These are phyloP conservation scores for Clonostachys solani DNA, from an alignment of 2,329 filamentous ascomycete genomes.

Conservation along the genomic window DNA sequence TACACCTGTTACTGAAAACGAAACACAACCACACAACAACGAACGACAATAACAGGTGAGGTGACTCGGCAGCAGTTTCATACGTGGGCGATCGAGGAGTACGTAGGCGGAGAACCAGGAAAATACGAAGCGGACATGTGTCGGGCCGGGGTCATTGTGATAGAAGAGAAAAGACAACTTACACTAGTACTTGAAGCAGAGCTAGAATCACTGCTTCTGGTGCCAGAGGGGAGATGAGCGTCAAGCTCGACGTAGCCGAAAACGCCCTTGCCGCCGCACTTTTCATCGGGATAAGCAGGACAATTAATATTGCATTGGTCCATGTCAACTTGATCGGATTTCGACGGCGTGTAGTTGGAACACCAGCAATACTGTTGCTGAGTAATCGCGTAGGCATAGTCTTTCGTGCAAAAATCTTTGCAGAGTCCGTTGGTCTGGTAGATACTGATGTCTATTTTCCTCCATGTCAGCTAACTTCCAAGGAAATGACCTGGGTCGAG, in stretches of 20 bases:
- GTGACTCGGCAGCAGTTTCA: too few species aligned
- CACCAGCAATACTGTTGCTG: conserved; percentile 69
- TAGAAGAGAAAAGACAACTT: too few species aligned
- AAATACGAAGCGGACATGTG: too few species aligned
- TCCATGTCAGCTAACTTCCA: too few species aligned
- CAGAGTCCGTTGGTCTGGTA: conserved; percentile 71
- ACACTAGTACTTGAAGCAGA: not conserved
- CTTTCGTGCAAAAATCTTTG: conserved; percentile 47
- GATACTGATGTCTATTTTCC: conserved; percentile 40
- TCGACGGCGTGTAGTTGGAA: conserved; percentile 60
- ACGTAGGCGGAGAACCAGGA: too few species aligned
- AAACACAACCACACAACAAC: too few species aligned
- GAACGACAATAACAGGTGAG: too few species aligned
- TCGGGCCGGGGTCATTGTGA: too few species aligned
- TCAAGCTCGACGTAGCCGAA: conserved; percentile 63
- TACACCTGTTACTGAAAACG: too few species aligned
- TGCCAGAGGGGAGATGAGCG: conserved; percentile 50
- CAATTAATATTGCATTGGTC: conserved; percentile 53
- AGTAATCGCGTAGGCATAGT: conserved; percentile 65
- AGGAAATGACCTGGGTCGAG: too few species aligned
- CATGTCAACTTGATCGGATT: conserved; percentile 29
- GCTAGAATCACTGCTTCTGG: conserved; percentile 18
- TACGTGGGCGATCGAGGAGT: too few species aligned
- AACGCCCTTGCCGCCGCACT: conserved; percentile 57
- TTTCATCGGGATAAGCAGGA: conserved; percentile 64